Conservation (phyloP, 192 early-diverging fungal species). For the Coemansia sp. region DNA sequence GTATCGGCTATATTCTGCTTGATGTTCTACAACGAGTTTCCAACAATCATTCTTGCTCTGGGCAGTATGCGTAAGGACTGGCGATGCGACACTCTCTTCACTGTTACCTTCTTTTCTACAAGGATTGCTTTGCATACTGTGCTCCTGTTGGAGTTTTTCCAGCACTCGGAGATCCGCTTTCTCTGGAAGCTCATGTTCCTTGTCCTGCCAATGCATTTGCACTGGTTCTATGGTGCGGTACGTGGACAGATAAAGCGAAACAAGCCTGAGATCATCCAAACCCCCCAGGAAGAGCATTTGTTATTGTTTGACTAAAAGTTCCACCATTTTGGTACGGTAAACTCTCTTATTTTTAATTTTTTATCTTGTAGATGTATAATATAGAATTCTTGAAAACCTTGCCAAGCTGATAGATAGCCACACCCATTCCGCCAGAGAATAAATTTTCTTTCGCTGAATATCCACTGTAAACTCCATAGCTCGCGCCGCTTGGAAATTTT, state of each 20-base stretch:
- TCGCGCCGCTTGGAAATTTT: no score
- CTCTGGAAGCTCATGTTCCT: slow-evolving; percentile 35
- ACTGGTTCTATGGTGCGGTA: slow-evolving; percentile 55
- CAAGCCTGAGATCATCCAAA: background rate
- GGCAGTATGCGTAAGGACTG: slow-evolving; percentile 53
- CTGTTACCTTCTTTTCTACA: slow-evolving; percentile 56
- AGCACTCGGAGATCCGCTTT: slow-evolving; percentile 23
- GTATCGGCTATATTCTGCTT: slow-evolving; percentile 49
- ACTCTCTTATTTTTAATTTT: no score
- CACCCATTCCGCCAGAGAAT: no score
- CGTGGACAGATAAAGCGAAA: slow-evolving; percentile 6
- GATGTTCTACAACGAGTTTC: slow-evolving; percentile 60
- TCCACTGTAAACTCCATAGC: no score
- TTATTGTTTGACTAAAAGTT: no score
- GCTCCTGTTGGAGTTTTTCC: slow-evolving; percentile 38
- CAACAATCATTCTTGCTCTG: slow-evolving; percentile 60
- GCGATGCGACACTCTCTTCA: slow-evolving; percentile 59
- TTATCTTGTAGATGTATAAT: no score
- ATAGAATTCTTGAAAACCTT: no score
- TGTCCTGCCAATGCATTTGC: slow-evolving; percentile 58
- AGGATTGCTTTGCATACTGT: slow-evolving; percentile 59
- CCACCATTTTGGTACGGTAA: no score
- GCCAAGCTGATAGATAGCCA: no score
- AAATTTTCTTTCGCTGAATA: no score
- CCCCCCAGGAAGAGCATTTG: no score